These are phyloP conservation scores for Ophiostoma montium DNA, from an alignment of 2,329 filamentous ascomycete species.

Conservation along the genomic window DNA sequence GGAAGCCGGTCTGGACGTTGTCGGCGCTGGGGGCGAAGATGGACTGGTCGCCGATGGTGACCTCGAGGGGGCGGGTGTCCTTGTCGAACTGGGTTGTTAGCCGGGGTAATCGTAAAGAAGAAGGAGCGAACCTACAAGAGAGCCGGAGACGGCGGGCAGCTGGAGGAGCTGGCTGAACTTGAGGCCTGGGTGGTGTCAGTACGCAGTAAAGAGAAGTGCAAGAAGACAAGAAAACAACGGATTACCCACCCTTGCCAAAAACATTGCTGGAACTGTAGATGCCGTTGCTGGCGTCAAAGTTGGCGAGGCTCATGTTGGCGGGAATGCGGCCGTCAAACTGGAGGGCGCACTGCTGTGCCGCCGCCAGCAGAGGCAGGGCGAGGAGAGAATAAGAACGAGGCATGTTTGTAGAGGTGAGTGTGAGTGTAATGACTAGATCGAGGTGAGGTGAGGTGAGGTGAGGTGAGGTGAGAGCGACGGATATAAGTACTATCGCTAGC, in stretches of 20 bases:
- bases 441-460: too few relatives aligned
- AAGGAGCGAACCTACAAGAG: slow-evolving; percentile 21
- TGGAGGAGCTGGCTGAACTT: slow-evolving; percentile 36
- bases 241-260: slow-evolving; percentile 29
- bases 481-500: too few relatives aligned
- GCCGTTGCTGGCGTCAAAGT: slow-evolving; percentile 27
- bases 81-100: slow-evolving; percentile 27
- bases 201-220: background rate
- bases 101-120: too few relatives aligned
- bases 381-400: slow-evolving; percentile 1
- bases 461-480: too few relatives aligned
- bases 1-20: slow-evolving; percentile 43
- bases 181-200: slow-evolving; percentile 21
- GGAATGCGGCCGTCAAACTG: slow-evolving; percentile 35
- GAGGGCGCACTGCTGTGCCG: slow-evolving; percentile 22
- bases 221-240: background rate
- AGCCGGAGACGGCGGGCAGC: slow-evolving; percentile 27
- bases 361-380: slow-evolving; percentile 7
- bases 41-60: slow-evolving; percentile 41
- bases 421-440: too few relatives aligned
- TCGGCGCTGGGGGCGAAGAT: slow-evolving; percentile 39
- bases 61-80: slow-evolving; percentile 32
- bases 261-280: slow-evolving; percentile 38
- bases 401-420: background rate
- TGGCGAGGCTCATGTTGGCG: slow-evolving; percentile 20